A percentile compares a stretch with the other conserved stretches of the same genome.
Conservation (phyloP, 805 yeast genomes). For the Teunomyces tritomae region DNA sequence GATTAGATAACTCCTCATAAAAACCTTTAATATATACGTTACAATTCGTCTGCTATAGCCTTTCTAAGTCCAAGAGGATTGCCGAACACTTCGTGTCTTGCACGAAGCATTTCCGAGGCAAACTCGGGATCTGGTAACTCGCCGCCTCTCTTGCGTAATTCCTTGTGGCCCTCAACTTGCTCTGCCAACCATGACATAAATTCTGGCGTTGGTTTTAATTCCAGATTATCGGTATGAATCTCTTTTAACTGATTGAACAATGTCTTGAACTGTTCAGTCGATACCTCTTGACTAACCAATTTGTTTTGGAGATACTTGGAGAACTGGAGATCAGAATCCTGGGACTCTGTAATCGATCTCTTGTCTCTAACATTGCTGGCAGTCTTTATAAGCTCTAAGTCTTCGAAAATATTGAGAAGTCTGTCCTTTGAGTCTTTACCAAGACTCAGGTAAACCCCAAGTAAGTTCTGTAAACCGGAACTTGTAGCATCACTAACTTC, state of each 20-base stretch:
- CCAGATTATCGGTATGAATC: conserved; percentile 28
- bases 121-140: conserved; percentile 38
- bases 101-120: conserved; percentile 29
- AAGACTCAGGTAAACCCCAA: conserved; percentile 26
- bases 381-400: conserved; percentile 24
- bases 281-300: conserved; percentile 20
- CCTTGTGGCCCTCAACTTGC: conserved; percentile 33
- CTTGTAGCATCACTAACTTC: conserved; percentile 8
- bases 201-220: conserved; percentile 28
- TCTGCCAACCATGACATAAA: conserved; percentile 66
- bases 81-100: conserved; percentile 72
- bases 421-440: conserved; percentile 35
- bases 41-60: conserved; percentile 52
- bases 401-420: conserved; percentile 46
- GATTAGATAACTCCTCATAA: conserved; percentile 17
- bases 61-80: conserved; percentile 71
- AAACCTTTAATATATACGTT: conserved; percentile 9
- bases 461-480: conserved; percentile 22
- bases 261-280: conserved; percentile 6
- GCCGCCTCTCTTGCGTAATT: conserved; percentile 25
- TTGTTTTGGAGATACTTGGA: conserved; percentile 38
- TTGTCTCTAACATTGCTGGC: conserved; percentile 12
- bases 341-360: conserved; percentile 15
- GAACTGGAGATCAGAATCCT: conserved; percentile 23
- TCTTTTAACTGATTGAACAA: conserved; percentile 24